These are phyloP conservation scores for Sphaerulina musiva DNA, from an alignment of 2,329 filamentous ascomycete genomes.

Conservation along the genomic window DNA sequence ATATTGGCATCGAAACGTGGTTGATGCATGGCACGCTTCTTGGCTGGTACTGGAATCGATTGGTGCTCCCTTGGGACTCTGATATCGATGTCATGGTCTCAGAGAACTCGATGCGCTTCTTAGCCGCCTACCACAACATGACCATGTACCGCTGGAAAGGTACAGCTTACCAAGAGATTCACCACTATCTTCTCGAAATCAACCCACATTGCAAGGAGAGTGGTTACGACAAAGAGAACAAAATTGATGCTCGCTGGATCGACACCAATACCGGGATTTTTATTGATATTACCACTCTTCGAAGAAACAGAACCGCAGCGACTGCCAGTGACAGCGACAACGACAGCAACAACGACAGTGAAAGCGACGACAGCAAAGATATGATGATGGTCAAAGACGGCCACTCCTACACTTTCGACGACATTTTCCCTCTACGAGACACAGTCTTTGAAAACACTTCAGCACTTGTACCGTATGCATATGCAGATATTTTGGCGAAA, in stretches of 20 bases:
- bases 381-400: conserved; percentile 54
- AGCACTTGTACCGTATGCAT: conserved; percentile 52
- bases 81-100: conserved; percentile 56
- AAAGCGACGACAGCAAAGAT: conserved; percentile 32
- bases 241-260: conserved; percentile 57
- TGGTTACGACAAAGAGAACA: conserved; percentile 45
- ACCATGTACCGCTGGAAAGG: conserved; percentile 45
- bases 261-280: conserved; percentile 54
- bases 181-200: conserved; percentile 51
- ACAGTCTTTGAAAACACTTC: conserved; percentile 49
- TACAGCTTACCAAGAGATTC: neutral
- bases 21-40: conserved; percentile 57
- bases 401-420: conserved; percentile 48
- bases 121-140: conserved; percentile 57
- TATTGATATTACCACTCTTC: conserved; percentile 55
- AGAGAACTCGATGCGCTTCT: conserved; percentile 49
- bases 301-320: conserved; percentile 39
- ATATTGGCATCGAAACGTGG: conserved; percentile 54
- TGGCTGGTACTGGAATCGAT: conserved; percentile 58
- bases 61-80: conserved; percentile 56
- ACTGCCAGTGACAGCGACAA: conserved; percentile 18
- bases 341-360: conserved; percentile 18
- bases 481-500: conserved; percentile 47
- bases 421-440: conserved; percentile 53
- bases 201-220: conserved; percentile 51